These are phyloP conservation scores for Dorcoceras hygrometricum DNA, from an alignment of 257 asterid genomes.

Conservation along the genomic window DNA sequence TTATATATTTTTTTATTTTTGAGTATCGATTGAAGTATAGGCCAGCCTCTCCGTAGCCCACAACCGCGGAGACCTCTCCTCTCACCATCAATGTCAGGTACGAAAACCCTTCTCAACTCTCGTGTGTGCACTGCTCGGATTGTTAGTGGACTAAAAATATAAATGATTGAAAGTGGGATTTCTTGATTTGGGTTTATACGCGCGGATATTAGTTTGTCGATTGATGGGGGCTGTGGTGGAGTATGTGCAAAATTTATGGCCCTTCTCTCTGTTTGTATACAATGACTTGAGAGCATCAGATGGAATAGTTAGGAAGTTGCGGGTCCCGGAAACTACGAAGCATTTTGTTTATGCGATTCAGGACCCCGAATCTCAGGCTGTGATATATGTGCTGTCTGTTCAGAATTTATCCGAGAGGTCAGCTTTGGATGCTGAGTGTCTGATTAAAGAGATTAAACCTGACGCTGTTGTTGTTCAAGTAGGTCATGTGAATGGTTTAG, in stretches of 20 bases:
- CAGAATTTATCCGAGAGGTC: constrained; percentile 90
- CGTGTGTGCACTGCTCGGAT: background rate
- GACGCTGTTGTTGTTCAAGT: constrained; percentile 93
- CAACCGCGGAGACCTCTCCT: background rate
- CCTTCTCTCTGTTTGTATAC: constrained; percentile 44
- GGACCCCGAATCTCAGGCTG: constrained; percentile 59
- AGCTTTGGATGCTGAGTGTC: constrained; percentile 66
- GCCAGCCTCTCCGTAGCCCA: background rate
- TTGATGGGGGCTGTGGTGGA: constrained; percentile 43
- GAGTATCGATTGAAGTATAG: too few relatives aligned
- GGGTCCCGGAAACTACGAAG: constrained; percentile 73
- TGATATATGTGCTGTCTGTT: constrained; percentile 63
- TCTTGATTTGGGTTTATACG: constrained; percentile 12
- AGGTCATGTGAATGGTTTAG: constrained; percentile 35
- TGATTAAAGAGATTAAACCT: constrained; percentile 72
- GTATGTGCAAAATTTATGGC: constrained; percentile 68
- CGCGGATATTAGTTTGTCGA: constrained; percentile 10
- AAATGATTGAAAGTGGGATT: constrained; percentile 7
- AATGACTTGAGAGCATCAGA: constrained; percentile 76
- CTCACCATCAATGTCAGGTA: background rate
- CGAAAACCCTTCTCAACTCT: background rate
- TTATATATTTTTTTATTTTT: too few relatives aligned
- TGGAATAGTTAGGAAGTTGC: constrained; percentile 52
- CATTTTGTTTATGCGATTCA: constrained; percentile 73
- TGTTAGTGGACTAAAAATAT: background rate